Evolutionary conservation across 345 rosid species (phyloP).

Genomic region (Populus euphratica): DNA sequence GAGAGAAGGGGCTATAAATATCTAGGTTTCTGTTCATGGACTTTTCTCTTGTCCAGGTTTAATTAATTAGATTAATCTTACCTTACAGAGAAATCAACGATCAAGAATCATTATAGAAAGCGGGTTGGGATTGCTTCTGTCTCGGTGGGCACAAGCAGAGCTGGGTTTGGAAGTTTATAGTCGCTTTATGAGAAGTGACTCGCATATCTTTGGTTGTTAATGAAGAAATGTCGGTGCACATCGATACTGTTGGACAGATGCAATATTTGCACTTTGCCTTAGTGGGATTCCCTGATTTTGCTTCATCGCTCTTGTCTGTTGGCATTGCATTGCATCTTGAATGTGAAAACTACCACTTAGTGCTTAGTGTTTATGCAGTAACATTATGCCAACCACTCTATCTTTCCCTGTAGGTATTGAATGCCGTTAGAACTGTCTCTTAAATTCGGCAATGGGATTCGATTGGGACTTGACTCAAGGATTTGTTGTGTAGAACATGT

Average conservation of each 20-base stretch:
- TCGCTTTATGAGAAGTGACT: too few relatives aligned
- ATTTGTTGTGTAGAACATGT: too few relatives aligned
- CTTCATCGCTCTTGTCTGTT: background rate
- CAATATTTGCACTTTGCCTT: background rate
- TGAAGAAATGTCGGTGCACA: background rate
- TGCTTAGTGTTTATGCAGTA: background rate
- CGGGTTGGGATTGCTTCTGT: background rate
- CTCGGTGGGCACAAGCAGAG: background rate
- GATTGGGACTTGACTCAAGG: too few relatives aligned
- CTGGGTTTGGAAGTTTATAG: too few relatives aligned
- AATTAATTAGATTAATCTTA: too few relatives aligned
- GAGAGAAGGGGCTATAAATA: too few relatives aligned
- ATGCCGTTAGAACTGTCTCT: background rate
- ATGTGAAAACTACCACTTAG: background rate
- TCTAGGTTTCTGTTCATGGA: too few relatives aligned
- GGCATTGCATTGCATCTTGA: background rate
- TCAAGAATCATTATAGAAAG: too few relatives aligned
- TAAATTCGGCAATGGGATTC: background rate
- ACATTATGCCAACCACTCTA: background rate
- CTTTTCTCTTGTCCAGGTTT: too few relatives aligned
- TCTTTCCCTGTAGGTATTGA: background rate
- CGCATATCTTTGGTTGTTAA: background rate
- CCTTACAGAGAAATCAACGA: too few relatives aligned
- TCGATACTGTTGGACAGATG: background rate
- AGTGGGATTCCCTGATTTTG: background rate